phyloP scores from a whole-genome alignment of 2,329 filamentous ascomycete species.

The Shiraia sp. region DNA sequence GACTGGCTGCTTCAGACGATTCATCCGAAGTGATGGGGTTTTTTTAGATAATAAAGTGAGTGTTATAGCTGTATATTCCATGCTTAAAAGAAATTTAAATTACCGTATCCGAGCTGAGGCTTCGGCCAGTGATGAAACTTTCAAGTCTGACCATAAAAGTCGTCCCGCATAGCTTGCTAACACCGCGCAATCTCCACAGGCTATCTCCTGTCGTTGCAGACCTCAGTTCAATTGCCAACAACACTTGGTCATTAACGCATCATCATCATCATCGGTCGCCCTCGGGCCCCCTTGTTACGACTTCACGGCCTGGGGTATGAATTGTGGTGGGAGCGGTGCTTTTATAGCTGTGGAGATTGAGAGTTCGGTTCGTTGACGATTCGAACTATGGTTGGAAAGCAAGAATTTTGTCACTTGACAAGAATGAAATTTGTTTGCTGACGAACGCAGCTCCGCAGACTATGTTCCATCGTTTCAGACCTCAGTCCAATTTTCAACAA shows the following conservation, averaged over 20 bases:
- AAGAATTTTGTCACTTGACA: too few relatives aligned
- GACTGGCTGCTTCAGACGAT: too few relatives aligned
- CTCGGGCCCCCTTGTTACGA: slow-evolving; percentile 4
- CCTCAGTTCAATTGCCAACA: slow-evolving; percentile 9
- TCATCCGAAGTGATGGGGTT: too few relatives aligned
- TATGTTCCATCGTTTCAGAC: too few relatives aligned
- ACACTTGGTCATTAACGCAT: slow-evolving; percentile 8
- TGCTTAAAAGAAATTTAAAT: too few relatives aligned
- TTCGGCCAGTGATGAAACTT: slow-evolving; percentile 4
- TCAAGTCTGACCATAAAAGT: slow-evolving; percentile 9
- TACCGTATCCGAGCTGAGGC: slow-evolving; percentile 10
- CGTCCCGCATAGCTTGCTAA: slow-evolving; percentile 11
- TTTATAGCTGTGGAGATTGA: background rate
- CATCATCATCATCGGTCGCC: slow-evolving; percentile 8
- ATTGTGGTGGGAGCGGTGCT: background rate
- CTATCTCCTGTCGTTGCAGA: slow-evolving; percentile 4
- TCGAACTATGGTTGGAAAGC: too few relatives aligned
- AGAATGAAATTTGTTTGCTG: too few relatives aligned
- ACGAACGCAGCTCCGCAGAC: too few relatives aligned
- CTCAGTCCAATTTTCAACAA: too few relatives aligned
- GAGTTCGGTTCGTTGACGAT: background rate
- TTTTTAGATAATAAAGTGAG: too few relatives aligned
- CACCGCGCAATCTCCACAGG: slow-evolving; percentile 9
- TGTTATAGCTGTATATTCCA: too few relatives aligned
- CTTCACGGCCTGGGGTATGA: background rate